A percentile compares a stretch with the other conserved stretches of the same genome.
Conservation (phyloP, 495 filamentous ascomycete species). For the Penicillium canariense region DNA sequence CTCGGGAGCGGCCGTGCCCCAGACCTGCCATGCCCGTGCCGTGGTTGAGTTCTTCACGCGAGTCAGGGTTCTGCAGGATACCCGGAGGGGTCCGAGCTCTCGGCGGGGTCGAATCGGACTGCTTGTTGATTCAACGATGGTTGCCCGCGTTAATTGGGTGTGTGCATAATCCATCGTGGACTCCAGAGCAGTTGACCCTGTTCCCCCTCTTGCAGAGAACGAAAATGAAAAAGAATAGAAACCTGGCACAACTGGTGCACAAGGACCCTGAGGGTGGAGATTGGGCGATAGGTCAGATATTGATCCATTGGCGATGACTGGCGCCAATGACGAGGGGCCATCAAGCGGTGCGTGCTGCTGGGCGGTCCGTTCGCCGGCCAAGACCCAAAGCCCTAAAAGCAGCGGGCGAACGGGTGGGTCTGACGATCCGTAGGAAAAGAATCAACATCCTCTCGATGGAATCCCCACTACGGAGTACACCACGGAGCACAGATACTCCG, state of each 20-base stretch:
- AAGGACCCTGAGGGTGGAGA: slow-evolving; percentile 18
- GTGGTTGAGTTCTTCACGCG: slow-evolving; percentile 14
- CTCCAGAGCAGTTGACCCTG: no score
- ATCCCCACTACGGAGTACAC: no score
- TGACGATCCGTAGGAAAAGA: slow-evolving; percentile 16
- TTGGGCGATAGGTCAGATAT: slow-evolving; percentile 20
- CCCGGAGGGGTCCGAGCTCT: not conserved
- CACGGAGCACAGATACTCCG: no score
- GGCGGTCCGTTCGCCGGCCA: not conserved
- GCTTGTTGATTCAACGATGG: no score
- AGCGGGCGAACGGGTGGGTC: slow-evolving; percentile 31
- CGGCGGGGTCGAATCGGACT: not conserved
- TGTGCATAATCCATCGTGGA: no score
- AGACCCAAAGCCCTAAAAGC: slow-evolving; percentile 5
- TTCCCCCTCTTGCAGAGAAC: no score
- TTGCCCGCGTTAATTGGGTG: no score
- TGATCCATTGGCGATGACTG: slow-evolving; percentile 24
- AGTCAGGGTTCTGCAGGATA: not conserved
- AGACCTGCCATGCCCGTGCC: slow-evolving; percentile 7
- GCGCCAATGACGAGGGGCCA: slow-evolving; percentile 17
- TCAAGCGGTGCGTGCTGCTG: slow-evolving; percentile 19
- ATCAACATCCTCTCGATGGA: no score
- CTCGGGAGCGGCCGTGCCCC: slow-evolving; percentile 21
- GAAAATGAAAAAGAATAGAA: not conserved
- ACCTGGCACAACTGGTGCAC: not conserved